These are phyloP conservation scores for Blastobotrys raffinosifermentans DNA, from an alignment of 1,139 yeast species.

Conservation along the genomic window DNA sequence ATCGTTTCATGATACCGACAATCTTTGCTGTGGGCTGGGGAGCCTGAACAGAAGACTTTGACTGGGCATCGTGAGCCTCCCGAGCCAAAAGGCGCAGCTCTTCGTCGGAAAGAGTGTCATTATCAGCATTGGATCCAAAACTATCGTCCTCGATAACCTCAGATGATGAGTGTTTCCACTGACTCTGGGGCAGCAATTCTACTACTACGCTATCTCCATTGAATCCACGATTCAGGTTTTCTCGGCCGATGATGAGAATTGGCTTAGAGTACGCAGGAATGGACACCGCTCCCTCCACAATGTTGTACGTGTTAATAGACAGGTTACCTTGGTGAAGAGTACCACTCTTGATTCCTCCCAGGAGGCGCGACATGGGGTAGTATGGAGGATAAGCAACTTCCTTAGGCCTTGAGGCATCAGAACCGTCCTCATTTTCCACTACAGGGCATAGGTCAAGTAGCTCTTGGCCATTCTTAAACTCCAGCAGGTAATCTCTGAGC, in stretches of 20 bases:
- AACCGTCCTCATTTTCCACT: constrained; percentile 34
- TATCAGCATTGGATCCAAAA: constrained; percentile 42
- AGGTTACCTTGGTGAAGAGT: constrained; percentile 81
- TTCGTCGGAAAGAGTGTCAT: constrained; percentile 53
- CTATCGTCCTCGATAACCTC: constrained; percentile 72
- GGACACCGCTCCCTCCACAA: constrained; percentile 78
- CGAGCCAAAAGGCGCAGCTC: constrained; percentile 71
- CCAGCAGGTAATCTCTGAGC: constrained; percentile 60
- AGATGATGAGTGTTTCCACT: constrained; percentile 85
- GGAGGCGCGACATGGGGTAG: constrained; percentile 70
- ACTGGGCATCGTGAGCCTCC: constrained; percentile 64
- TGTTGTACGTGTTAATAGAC: constrained; percentile 77
- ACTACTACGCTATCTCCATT: constrained; percentile 90
- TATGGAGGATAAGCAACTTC: constrained; percentile 59
- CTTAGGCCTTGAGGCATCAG: constrained; percentile 26
- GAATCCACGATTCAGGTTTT: constrained; percentile 81
- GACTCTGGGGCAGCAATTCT: constrained; percentile 75
- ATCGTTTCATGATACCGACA: constrained; percentile 82
- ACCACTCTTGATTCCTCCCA: constrained; percentile 89
- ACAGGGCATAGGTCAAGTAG: constrained; percentile 80
- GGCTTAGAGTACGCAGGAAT: constrained; percentile 77
- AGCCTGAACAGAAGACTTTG: constrained; percentile 39
- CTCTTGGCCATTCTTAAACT: constrained; percentile 67
- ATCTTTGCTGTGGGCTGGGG: constrained; percentile 88
- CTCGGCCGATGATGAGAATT: constrained; percentile 72